Percentiles rank a stretch among this genome's conserved stretches.
Evolutionary conservation across 345 rosid species (phyloP).

Genomic region (Dimocarpus longan): DNA sequence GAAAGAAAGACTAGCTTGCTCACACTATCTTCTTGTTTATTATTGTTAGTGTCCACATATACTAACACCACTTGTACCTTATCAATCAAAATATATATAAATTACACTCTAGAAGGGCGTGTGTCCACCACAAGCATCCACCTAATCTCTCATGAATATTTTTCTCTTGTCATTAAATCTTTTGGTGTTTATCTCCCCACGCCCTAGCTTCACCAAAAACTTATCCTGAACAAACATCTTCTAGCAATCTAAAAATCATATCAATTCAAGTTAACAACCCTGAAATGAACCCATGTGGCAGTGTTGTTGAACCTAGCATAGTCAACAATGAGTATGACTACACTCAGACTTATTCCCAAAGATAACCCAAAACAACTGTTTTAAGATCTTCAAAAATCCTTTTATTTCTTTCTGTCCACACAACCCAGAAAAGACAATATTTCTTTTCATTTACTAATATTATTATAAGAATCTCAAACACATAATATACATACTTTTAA

Average conservation of each 20-base stretch:
- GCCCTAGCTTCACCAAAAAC: conserved; percentile 27
- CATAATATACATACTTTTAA: too few species aligned
- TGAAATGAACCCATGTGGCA: conserved; percentile 1
- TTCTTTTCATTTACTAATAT: too few species aligned
- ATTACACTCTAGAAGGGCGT: conserved; percentile 30
- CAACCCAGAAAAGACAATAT: too few species aligned
- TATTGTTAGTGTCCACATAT: not conserved
- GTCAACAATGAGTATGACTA: conserved; percentile 37
- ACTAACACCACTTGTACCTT: not conserved
- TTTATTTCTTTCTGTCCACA: too few species aligned
- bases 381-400: too few species aligned
- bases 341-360: conserved; percentile 31
- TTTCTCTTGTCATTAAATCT: not conserved
- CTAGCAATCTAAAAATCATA: conserved; percentile 20
- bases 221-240: not conserved
- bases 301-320: not conserved
- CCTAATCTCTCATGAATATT: not conserved
- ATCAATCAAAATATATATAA: conserved; percentile 9
- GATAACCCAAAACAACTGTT: too few species aligned
- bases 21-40: not conserved
- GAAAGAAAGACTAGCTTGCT: too few species aligned
- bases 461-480: too few species aligned
- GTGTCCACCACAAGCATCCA: conserved; percentile 46
- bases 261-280: not conserved
- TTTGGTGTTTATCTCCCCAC: not conserved